Evolutionary conservation across 148 eudicot species (phyloP), one percentile per base, ranked within the genome.

Genomic region (Rhododendron kiyosumense): DNA sequence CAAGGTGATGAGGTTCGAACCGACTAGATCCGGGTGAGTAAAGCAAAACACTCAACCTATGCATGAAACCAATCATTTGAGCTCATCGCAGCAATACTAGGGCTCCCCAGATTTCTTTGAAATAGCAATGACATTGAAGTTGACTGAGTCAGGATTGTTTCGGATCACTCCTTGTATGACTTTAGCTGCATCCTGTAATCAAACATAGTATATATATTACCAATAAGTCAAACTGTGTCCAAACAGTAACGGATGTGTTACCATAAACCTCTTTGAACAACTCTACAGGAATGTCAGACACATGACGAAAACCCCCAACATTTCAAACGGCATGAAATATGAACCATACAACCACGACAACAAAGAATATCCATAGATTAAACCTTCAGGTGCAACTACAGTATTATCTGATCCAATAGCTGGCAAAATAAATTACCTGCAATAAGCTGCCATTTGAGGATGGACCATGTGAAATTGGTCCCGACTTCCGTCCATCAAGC

Each of bases 401-500:
- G 28, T 43, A 24, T 20, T 45, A 32, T 43, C 34, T 18, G 12
- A 26, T n/a, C 20, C 34, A 46, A 48, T 48, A 12, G 30, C 36
- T 79, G 22, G 65, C 34, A 80, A 80, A 51, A 80, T 18, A 80
- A 80, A 80, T 80, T 91, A 95, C 99, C 95, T 90, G 90, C 84
- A 95, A 90, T 83, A 94, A 84, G 88, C 93, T 95, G 87, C 84
- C 84, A 18, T 95, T 93, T 7, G 98, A 91, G 81, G 98, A 93
- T 81, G 93, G 87, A 78, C 98, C 99, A 79, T 93, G 99, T 84
- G 94, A 91, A 84, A 94, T 69, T 79, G 99, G 98, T 83, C 91
- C 95, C 17, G 93, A 85, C 91, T 90, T 93, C 86, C 98, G 89
- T 89, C 98, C 99, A 89, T 97, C 99, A 79, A 97, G 99, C 90